Base-by-base conservation (phyloP, 2,329 filamentous ascomycete species). In the Fusarium neocosmosporiellum region DNA sequence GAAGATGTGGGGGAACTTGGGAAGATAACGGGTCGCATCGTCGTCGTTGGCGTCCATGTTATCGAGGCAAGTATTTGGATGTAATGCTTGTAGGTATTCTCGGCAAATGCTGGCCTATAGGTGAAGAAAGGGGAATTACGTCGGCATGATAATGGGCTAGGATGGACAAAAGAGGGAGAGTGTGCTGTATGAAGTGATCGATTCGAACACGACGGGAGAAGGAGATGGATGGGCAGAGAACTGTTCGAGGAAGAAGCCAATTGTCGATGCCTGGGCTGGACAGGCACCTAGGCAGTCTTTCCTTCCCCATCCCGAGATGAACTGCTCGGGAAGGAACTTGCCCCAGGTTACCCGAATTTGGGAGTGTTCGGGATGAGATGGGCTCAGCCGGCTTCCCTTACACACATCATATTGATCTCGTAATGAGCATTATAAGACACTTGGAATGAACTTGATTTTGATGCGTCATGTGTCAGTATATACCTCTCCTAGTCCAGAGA, bases 1-100 rank as follows among this genome's bases (percentile, higher is more conserved):
- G 13, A 75, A 75, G 27, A 70, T 60, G 27, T 63, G 72, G 5
- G 75, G 72, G 6, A 71, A 65, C 14, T 61, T 75, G 36, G 75
- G 70, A 46, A 76, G 74, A 20, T 68, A 77, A 31, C 65, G 64
- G 5, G 54, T 41, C 13, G 48, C 62, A 36, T 71, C 54, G 20
- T 70, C 63, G 20, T 66, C 53, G 22, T 73, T 29, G 46, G 61
- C 70, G 77, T 71, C 77, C 68, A 76, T 76, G 22, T 37, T 60
- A 34, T 60, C 27, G 22, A 69, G 31, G 31, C 48, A 46, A 59
- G 16, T 37, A 20, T 14, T 36, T n/a, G 31, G n/a, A 22, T 29
- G 18, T 31, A 50, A 62, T 62, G 27, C n/a, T 27, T 65, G 27
- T 60, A 39, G 37, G 54, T 48, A 22, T 55, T 20, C 34, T 57